Evolutionary conservation across 1,139 yeast species (phyloP).

Genomic region (Magnusiomyces clavatus): DNA sequence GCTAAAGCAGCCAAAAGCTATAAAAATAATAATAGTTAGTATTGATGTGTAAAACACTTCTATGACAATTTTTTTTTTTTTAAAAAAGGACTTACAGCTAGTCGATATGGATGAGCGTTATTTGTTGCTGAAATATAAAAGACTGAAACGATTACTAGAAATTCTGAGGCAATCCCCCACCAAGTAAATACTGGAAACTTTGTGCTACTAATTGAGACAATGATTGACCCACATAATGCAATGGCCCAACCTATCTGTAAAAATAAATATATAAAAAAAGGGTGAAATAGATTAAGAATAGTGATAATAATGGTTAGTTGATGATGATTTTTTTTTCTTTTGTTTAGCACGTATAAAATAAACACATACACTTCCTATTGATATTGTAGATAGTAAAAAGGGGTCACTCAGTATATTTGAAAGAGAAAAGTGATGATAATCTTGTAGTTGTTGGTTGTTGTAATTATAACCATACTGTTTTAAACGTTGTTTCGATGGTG

Average conservation of each 20-base stretch:
- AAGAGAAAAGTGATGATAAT: constrained; percentile 7
- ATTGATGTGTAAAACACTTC: neutral
- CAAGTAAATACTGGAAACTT: constrained; percentile 77
- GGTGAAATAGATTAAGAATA: neutral
- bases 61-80: too few species aligned
- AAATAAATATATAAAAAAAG: neutral
- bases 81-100: constrained; percentile 39
- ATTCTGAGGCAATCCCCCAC: constrained; percentile 94
- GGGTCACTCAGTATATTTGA: constrained; percentile 14
- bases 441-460: too few species aligned
- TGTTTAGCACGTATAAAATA: neutral
- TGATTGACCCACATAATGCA: constrained; percentile 79
- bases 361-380: constrained; percentile 8
- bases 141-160: constrained; percentile 50
- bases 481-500: too few species aligned
- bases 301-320: neutral
- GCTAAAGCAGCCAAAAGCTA: constrained; percentile 43
- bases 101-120: constrained; percentile 62
- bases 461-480: too few species aligned
- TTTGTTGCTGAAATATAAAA: constrained; percentile 58
- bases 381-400: constrained; percentile 12
- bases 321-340: neutral
- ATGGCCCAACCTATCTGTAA: constrained; percentile 56
- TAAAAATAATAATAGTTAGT: constrained; percentile 1
- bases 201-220: constrained; percentile 37